Evolutionary conservation across 306 rosid species (phyloP).

Genomic region (Casuarina cunninghamiana): DNA sequence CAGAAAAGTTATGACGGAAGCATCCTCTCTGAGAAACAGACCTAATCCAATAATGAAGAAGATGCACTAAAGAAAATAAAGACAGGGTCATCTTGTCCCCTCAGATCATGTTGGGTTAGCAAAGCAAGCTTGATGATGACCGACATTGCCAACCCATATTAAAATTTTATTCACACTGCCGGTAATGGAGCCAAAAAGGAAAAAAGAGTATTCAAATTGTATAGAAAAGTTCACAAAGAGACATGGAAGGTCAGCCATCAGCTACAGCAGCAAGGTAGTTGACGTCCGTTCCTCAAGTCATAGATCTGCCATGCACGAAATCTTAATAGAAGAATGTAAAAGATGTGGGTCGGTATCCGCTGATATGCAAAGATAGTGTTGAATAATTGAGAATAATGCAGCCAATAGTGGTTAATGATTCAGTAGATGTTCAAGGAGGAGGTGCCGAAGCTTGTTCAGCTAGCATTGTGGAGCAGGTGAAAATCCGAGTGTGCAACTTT

Average conservation of each 20-base stretch:
- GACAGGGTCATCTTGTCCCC: constrained; percentile 27
- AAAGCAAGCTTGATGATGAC: constrained; percentile 47
- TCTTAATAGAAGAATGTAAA: constrained; percentile 8
- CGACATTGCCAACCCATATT: constrained; percentile 22
- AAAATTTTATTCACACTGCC: constrained; percentile 24
- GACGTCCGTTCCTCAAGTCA: constrained; percentile 13
- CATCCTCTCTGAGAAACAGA: constrained; percentile 26
- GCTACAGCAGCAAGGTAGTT: constrained; percentile 24
- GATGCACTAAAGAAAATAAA: constrained; percentile 36
- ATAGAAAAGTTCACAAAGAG: constrained; percentile 2
- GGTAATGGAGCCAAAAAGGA: constrained; percentile 36
- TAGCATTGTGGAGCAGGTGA: not conserved
- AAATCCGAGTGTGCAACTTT: not conserved
- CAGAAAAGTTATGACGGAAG: constrained; percentile 43
- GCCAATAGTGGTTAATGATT: not conserved
- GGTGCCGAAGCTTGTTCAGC: not conserved
- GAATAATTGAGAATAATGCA: not conserved
- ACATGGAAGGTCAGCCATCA: constrained; percentile 11
- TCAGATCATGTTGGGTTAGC: constrained; percentile 22
- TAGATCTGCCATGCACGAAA: not conserved
- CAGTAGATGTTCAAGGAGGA: not conserved
- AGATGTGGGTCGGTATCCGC: constrained; percentile 5
- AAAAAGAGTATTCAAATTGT: not conserved
- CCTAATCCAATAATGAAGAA: constrained; percentile 46
- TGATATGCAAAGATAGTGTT: constrained; percentile 4